Base-by-base conservation (phyloP, 768 basidiomycete species). In the Chalciporus sphaerocephalus region DNA sequence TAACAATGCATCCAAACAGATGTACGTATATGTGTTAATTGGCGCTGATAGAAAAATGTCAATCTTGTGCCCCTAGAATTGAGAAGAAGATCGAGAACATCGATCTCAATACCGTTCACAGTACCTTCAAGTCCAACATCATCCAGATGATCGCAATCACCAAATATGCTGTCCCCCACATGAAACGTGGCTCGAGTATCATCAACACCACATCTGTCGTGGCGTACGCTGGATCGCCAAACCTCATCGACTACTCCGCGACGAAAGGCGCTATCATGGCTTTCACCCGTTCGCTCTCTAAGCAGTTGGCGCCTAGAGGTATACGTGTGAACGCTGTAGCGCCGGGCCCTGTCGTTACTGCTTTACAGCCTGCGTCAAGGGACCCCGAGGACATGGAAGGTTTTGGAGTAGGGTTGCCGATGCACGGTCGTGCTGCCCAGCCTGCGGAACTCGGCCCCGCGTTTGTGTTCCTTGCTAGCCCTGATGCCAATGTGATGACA, bases 161-260 rank as follows among this genome's bases (percentile, higher is more conserved):
- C 21, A 80, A 79, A 58, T 73, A 65, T 51, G 74, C 79, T 12
- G 57, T 81, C 13, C 79, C 81, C 15, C 75, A 83, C 60, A 68
- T 82, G 64, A 75, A 76, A 53, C 74, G 76, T 33, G 80, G 83
- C 2, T 64, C 72, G 3, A 67, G 68, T 23, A 82, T 84, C 58
- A 77, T 85, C 69, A 80, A 81, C 80, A 5, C n/a, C n/a, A 74
- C 80, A 4, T 76, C 74, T 5, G 80, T 83, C 22, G 79, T 78
- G 0, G 76, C 75, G 12, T 76, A 76, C 21, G 45, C 54, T 4
- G 49, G 51, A 7, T 16, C 52, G 18, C 42, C 44, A 60, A 70
- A 66, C 46, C 68, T 69, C 22, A 46, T 67, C 25, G 78, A 81
- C 59, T 81, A 80, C 63, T 73, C 74, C 6, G 54, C 74, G 2